Percentiles rank a stretch among this genome's conserved stretches.
phyloP scores from a whole-genome alignment of 2,329 filamentous ascomycete species.

The Monosporascus sp. region DNA sequence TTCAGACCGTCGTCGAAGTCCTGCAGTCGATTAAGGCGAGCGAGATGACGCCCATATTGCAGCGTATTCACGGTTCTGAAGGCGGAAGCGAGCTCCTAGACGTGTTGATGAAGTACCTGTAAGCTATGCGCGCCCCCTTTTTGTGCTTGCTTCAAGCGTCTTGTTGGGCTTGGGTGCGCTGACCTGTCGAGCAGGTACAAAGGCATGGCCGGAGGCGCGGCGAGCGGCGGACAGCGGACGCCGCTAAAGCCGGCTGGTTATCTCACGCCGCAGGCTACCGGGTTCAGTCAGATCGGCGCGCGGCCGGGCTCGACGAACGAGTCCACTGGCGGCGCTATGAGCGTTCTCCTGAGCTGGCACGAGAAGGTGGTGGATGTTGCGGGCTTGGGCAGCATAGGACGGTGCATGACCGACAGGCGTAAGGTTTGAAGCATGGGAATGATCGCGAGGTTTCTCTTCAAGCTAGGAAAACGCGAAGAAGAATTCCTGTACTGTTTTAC shows the following conservation, averaged over 20 bases:
- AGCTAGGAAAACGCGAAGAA: not conserved
- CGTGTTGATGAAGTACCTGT: slow-evolving; percentile 97
- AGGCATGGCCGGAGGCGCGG: slow-evolving; percentile 62
- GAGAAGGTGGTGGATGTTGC: slow-evolving; percentile 96
- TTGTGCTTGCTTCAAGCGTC: not conserved
- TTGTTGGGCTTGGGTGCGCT: no score
- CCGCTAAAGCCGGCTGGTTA: slow-evolving; percentile 39
- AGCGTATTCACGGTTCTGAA: slow-evolving; percentile 70
- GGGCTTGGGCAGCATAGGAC: slow-evolving; percentile 82
- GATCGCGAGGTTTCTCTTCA: not conserved
- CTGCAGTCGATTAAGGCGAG: slow-evolving; percentile 93
- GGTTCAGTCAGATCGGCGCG: slow-evolving; percentile 74
- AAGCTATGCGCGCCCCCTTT: slow-evolving; percentile 20
- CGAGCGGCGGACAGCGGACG: slow-evolving; percentile 32
- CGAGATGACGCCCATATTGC: slow-evolving; percentile 87
- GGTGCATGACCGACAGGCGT: slow-evolving; percentile 94
- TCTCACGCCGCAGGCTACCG: slow-evolving; percentile 71
- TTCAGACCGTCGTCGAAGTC: slow-evolving; percentile 86
- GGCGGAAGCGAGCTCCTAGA: slow-evolving; percentile 83
- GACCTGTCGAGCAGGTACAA: slow-evolving; percentile 61
- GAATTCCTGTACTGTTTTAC: not conserved
- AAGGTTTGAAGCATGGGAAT: slow-evolving; percentile 57
- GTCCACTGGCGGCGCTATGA: slow-evolving; percentile 85
- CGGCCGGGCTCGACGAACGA: slow-evolving; percentile 50
- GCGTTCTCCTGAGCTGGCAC: slow-evolving; percentile 95